A percentile compares a stretch with the other conserved stretches of the same genome.
Conservation (phyloP, 1,139 yeast species). For the Sugiyamaella neomexicana region DNA sequence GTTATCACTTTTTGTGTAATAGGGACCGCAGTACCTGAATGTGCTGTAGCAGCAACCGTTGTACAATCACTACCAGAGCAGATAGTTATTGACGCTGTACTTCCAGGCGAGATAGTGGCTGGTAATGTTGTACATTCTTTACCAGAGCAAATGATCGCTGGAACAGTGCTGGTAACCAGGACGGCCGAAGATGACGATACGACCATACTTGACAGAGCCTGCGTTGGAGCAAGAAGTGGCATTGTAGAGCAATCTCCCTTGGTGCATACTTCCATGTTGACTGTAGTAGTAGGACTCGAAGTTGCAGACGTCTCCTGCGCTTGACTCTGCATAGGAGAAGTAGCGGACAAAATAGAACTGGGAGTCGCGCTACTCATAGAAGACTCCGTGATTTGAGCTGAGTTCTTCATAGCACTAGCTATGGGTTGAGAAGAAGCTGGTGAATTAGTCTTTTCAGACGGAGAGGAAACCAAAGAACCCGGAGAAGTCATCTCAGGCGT, state of each 20-base stretch:
- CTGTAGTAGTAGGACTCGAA: slow-evolving; percentile 13
- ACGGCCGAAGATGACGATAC: slow-evolving; percentile 1
- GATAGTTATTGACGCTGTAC: slow-evolving; percentile 12
- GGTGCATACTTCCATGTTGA: slow-evolving; percentile 21
- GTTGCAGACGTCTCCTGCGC: not conserved
- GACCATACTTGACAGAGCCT: not conserved
- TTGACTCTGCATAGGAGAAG: not conserved
- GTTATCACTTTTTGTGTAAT: slow-evolving; percentile 17
- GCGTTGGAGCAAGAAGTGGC: slow-evolving; percentile 19
- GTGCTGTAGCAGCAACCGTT: slow-evolving; percentile 15
- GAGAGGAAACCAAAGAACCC: not conserved
- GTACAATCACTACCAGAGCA: slow-evolving; percentile 15
- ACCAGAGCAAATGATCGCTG: slow-evolving; percentile 17
- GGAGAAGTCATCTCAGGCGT: not conserved
- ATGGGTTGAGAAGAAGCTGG: not conserved
- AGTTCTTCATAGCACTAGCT: too few species aligned
- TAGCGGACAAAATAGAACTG: not conserved
- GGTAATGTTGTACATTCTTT: slow-evolving; percentile 17
- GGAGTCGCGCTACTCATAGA: not conserved
- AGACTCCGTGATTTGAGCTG: too few species aligned
- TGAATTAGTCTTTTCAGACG: not conserved
- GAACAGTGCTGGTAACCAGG: slow-evolving; percentile 6
- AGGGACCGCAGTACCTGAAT: slow-evolving; percentile 17
- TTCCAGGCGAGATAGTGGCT: slow-evolving; percentile 15
- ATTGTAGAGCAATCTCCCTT: slow-evolving; percentile 17